phyloP scores from a whole-genome alignment of 2,329 filamentous ascomycete genomes.

The Diaporthe helianthi region DNA sequence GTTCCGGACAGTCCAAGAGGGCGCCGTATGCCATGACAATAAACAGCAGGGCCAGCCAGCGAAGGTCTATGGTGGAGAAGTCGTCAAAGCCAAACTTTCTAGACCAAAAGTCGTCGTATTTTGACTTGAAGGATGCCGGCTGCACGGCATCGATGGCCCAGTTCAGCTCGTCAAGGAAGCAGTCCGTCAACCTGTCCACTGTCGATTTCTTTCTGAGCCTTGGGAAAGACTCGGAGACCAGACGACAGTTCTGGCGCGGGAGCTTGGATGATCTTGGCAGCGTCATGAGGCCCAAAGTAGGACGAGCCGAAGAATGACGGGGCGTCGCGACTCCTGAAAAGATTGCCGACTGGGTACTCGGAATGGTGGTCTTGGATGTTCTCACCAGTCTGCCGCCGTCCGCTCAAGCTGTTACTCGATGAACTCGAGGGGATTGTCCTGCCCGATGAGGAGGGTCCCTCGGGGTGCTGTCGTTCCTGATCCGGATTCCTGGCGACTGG shows the following conservation, averaged over 20 bases:
- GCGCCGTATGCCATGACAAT: constrained; percentile 50
- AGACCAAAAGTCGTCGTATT: constrained; percentile 48
- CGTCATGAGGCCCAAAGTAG: constrained; percentile 38
- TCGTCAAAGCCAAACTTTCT: constrained; percentile 49
- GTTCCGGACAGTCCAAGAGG: constrained; percentile 42
- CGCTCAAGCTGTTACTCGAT: background rate
- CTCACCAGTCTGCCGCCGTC: background rate
- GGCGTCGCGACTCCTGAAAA: constrained; percentile 34
- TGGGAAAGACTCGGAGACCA: constrained; percentile 30
- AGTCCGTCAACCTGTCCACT: constrained; percentile 29
- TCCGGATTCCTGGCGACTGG: background rate
- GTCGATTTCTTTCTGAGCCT: constrained; percentile 43
- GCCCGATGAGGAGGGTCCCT: background rate
- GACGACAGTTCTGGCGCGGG: constrained; percentile 33
- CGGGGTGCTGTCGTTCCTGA: background rate
- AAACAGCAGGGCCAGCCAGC: constrained; percentile 51
- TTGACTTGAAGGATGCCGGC: background rate
- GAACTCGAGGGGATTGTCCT: background rate
- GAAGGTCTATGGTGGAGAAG: constrained; percentile 47
- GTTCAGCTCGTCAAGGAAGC: background rate
- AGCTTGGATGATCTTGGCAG: constrained; percentile 35
- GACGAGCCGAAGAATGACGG: constrained; percentile 37
- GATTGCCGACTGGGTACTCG: constrained; percentile 32
- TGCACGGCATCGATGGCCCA: constrained; percentile 10
- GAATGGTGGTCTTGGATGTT: background rate